Evolutionary conservation across 1,284 basidiomycete genomes (phyloP).

Genomic region (Heliocybe sulcata): DNA sequence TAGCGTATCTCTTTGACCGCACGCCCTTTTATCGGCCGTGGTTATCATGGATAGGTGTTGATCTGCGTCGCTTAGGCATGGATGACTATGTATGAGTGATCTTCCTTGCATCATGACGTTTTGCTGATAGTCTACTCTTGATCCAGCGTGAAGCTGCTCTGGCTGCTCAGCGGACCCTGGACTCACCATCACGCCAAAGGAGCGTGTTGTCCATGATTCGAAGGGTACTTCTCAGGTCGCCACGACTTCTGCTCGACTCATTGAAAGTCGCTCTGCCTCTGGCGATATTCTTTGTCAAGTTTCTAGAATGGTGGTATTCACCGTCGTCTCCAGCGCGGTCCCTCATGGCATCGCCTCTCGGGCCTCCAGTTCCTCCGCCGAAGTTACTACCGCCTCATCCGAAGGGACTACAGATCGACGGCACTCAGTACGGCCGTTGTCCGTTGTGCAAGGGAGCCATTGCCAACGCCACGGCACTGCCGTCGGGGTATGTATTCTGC

Average conservation of each 20-base stretch:
- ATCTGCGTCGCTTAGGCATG: conserved; percentile 69
- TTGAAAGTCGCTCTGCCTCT: conserved; percentile 83
- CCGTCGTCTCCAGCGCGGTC: conserved; percentile 82
- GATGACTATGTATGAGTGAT: conserved; percentile 63
- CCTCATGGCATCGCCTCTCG: conserved; percentile 49
- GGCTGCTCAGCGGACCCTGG: conserved; percentile 23
- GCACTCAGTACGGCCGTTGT: conserved; percentile 71
- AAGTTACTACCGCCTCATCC: conserved; percentile 68
- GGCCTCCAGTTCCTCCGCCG: conserved; percentile 70
- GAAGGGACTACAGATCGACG: conserved; percentile 52
- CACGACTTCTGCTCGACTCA: conserved; percentile 63
- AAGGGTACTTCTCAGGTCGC: conserved; percentile 42
- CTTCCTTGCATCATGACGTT: background rate
- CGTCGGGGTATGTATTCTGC: conserved; percentile 94
- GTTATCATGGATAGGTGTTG: conserved; percentile 79
- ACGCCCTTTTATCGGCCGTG: conserved; percentile 90
- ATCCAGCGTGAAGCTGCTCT: conserved; percentile 34
- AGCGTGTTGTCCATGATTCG: conserved; percentile 35
- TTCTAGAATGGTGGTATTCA: conserved; percentile 99
- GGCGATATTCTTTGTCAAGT: conserved; percentile 94
- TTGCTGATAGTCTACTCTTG: conserved; percentile 4
- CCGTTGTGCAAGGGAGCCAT: conserved; percentile 74
- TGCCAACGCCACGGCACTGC: conserved; percentile 86
- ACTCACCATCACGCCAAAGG: conserved; percentile 20
- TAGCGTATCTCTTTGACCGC: conserved; percentile 87